Base-by-base conservation (phyloP, 2,329 filamentous ascomycete genomes). In the Byssoonygena ceratinophila region DNA sequence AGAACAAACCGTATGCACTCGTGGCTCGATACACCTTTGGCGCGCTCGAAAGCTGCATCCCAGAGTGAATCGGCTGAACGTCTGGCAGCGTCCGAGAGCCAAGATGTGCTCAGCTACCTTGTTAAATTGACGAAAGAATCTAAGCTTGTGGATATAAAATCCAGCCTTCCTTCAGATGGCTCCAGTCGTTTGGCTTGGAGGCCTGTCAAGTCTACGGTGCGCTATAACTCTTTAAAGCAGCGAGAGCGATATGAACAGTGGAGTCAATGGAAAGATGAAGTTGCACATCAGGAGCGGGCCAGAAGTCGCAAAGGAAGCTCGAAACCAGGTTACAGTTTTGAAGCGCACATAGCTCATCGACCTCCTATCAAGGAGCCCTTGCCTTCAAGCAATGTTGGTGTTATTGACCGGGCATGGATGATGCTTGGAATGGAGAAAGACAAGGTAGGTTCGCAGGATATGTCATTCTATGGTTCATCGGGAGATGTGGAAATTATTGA, bases 201-300 rank as follows among this genome's bases (percentile, higher is more conserved):
- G 20, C 68, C 71, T 6, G 59, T 66, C 2, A 71, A 71, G 48
- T 66, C 68, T 18, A 71, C 70, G 25, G 65, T 70, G 16, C 63
- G 67, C 8, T 74, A 73, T 57, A 68, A 69, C 53, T 64, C 71
- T 4, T 66, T 73, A 5, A 66, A 67, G 36, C 71, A 72, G 49
- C 68, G 71, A 31, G 71, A 74, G 55, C 65, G 72, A 44, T 71
- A 71, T 56, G 70, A 73, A 55, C 69, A 68, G 52, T 73, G 72
- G 70, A 62, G 66, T 14, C 68, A 71, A 59, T 71, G 69, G 70
- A 66, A 66, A 50, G 63, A 70, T 23, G 69, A 71, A 20, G 66
- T 72, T 47, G 68, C 66, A 20, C 55, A 61, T 50, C 61, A 67
- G 25, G 67, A 70, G 50, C 63, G 68, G 31, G 64, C 68, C 55